Base-by-base conservation (phyloP, 257 asterid species). In the Apocynum venetum region DNA sequence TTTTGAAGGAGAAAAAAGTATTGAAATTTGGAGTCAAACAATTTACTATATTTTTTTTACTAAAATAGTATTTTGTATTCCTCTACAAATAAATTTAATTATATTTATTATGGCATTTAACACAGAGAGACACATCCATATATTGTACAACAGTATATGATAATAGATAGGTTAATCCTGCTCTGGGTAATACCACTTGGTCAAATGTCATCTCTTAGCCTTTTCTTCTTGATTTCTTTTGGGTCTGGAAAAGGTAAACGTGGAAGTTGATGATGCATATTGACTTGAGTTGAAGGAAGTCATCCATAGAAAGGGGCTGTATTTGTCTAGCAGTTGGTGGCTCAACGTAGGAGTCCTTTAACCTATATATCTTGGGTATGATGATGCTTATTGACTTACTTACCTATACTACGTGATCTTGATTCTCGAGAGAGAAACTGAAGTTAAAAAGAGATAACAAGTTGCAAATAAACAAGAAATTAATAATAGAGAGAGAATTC, bases 271-370 rank as follows among this genome's bases (percentile, higher is more conserved):
- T 57, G 82, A 75, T 77, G 78, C 78, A 41, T 68, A 48, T 83
- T 68, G 82, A 78, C 80, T 66, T 77, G 73, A 75, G n/a, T 71
- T 35, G 31, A 25, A 25, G 31, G 31, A 25, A 25, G 31, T 25
- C 31, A 25, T 25, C 31, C 31, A 25, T 25, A 51, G 14, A 67
- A 5, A 60, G 69, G 31, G 40, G 65, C n/a, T 47, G 70, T 68
- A 46, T 67, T 53, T 59, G 57, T 66, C 56, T 60, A 36, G 71
- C 25, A 35, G n/a, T 80, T 88, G 70, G 96, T 80, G 90, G 92
- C 91, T 89, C 90, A 78, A 91, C 77, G 88, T 74, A 67, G 82
- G 78, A 81, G 71, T 43, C 38, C 67, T 72, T 13, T 36, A 9
- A 57, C 48, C 25, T 51, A 12, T 51, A 51, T 53, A 71, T 81